phyloP scores from a whole-genome alignment of 2,329 filamentous ascomycete genomes.

The Dothistroma pini region DNA sequence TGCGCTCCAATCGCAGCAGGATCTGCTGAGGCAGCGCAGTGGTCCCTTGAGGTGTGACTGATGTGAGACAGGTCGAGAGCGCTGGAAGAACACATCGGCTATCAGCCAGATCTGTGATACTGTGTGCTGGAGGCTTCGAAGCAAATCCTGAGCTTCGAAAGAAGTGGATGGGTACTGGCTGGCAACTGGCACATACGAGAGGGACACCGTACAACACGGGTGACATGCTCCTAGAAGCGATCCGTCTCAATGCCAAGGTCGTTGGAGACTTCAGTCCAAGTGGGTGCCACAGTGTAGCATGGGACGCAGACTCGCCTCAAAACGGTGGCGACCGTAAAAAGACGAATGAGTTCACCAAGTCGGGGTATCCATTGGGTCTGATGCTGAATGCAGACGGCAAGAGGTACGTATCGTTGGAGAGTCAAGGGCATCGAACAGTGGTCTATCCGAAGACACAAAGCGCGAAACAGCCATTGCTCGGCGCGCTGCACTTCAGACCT shows the following conservation, averaged over 20 bases:
- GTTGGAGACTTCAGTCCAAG: slow-evolving; percentile 55
- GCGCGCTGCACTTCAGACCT: neutral
- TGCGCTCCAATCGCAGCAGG: neutral
- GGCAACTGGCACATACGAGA: slow-evolving; percentile 60
- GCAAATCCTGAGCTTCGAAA: slow-evolving; percentile 55
- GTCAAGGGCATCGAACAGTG: neutral
- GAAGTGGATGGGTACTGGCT: slow-evolving; percentile 55
- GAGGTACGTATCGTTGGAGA: slow-evolving; percentile 47
- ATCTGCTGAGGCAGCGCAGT: neutral
- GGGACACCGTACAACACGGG: slow-evolving; percentile 65
- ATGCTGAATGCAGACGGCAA: slow-evolving; percentile 59
- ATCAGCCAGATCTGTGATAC: slow-evolving; percentile 43
- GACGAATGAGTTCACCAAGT: slow-evolving; percentile 67
- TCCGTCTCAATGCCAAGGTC: slow-evolving; percentile 50
- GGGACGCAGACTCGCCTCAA: slow-evolving; percentile 60
- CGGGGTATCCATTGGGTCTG: slow-evolving; percentile 62
- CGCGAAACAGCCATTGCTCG: neutral
- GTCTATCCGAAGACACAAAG: neutral
- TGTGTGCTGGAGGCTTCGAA: slow-evolving; percentile 63
- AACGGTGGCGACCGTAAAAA: slow-evolving; percentile 55
- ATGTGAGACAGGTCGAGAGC: slow-evolving; percentile 22
- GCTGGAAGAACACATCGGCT: slow-evolving; percentile 32
- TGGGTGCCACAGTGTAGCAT: slow-evolving; percentile 62
- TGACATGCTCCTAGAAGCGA: slow-evolving; percentile 53
- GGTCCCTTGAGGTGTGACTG: neutral